phyloP scores from a whole-genome alignment of 768 basidiomycete species.

The Lentinula lateritia region DNA sequence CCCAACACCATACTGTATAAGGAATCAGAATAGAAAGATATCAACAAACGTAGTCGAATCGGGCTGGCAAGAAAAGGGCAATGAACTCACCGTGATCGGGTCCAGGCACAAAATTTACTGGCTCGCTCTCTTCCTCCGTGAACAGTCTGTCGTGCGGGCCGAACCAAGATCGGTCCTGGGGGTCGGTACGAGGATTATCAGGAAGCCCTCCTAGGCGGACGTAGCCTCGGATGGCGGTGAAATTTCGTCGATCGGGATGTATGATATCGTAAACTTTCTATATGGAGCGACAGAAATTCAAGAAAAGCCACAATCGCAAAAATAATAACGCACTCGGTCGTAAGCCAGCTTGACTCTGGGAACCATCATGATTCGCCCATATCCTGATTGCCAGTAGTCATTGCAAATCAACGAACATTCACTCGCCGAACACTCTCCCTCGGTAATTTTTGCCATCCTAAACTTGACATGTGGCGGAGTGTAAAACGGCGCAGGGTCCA shows the following conservation, averaged over 20 bases:
- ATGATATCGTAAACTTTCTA: conserved; percentile 94
- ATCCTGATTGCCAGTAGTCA: conserved; percentile 96
- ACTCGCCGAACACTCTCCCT: conserved; percentile 89
- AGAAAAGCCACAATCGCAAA: neutral
- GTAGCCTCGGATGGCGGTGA: conserved; percentile 95
- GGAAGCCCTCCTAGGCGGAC: conserved; percentile 92
- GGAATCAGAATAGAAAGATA: neutral
- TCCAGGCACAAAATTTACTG: conserved; percentile 71
- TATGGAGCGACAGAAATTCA: conserved; percentile 3
- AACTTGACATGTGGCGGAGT: conserved; percentile 85
- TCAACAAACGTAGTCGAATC: neutral
- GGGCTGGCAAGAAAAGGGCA: conserved; percentile 1
- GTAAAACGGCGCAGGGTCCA: conserved; percentile 97
- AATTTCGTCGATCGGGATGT: conserved; percentile 83
- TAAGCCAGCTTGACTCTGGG: conserved; percentile 96
- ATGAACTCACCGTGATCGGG: conserved; percentile 68
- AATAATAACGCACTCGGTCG: conserved; percentile 56
- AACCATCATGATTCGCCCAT: conserved; percentile 96
- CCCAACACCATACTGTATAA: conserved; percentile 94
- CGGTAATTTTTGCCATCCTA: conserved; percentile 87
- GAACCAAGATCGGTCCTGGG: conserved; percentile 97
- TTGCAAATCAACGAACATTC: conserved; percentile 98
- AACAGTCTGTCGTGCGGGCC: conserved; percentile 96
- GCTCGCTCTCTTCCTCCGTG: conserved; percentile 78
- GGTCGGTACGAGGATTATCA: conserved; percentile 93